These are phyloP conservation scores for Plectosphaerella sp. DNA, from an alignment of 2,329 filamentous ascomycete species.

Conservation along the genomic window DNA sequence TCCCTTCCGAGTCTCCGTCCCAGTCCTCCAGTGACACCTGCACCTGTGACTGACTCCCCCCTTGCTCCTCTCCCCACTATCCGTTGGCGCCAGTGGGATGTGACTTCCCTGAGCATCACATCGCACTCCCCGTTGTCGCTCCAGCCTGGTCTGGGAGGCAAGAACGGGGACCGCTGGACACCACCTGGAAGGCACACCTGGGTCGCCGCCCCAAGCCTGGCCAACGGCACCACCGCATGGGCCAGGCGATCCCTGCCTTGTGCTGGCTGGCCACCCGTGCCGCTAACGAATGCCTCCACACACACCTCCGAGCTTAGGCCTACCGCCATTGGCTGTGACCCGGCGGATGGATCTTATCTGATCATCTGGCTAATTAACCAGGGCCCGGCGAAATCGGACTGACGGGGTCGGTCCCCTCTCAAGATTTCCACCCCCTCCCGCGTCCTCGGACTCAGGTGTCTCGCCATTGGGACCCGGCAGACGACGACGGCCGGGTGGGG, in stretches of 20 bases:
- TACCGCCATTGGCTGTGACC: neutral
- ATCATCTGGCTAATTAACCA: conserved; percentile 4
- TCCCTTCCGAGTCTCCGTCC: too few relatives aligned
- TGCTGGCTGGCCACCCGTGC: too few relatives aligned
- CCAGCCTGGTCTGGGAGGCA: too few relatives aligned
- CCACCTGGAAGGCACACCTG: neutral
- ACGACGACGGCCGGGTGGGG: neutral
- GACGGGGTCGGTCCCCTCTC: neutral
- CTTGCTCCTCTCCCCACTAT: too few relatives aligned
- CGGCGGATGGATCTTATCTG: conserved; percentile 3
- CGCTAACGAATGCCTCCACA: neutral
- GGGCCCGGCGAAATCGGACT: neutral
- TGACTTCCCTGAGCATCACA: too few relatives aligned
- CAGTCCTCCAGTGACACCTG: too few relatives aligned
- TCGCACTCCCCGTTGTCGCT: too few relatives aligned
- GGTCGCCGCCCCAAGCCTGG: neutral
- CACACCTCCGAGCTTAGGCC: neutral
- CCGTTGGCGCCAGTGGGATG: too few relatives aligned
- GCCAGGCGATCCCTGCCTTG: too few relatives aligned
- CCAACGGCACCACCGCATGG: too few relatives aligned
- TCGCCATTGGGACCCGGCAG: neutral
- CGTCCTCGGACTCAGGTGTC: neutral
- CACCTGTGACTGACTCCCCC: too few relatives aligned
- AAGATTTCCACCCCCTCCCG: neutral
- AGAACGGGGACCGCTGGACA: too few relatives aligned